Evolutionary conservation across 345 rosid genomes (phyloP).

Genomic region (Streptanthus diversifolius): DNA sequence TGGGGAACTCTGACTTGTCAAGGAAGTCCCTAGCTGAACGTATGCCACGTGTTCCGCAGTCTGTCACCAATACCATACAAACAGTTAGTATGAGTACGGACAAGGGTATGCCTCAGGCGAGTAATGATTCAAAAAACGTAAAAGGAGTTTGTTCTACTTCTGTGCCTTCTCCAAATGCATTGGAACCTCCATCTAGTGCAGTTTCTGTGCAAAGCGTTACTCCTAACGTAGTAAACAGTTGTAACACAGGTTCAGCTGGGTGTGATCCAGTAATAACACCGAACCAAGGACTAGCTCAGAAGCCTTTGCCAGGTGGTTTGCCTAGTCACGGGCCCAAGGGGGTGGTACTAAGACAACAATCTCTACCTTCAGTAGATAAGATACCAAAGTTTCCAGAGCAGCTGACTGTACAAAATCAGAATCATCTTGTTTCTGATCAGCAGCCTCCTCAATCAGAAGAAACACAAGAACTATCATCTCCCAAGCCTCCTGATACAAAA

Average conservation of each 20-base stretch:
- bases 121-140: conserved; percentile 44
- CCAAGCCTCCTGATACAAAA: conserved; percentile 57
- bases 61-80: conserved; percentile 40
- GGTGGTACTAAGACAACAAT: conserved; percentile 48
- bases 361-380: conserved; percentile 51
- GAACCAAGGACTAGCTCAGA: conserved; percentile 57
- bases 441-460: conserved; percentile 43
- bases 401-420: conserved; percentile 54
- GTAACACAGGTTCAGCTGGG: conserved; percentile 45
- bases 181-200: conserved; percentile 49
- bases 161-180: conserved; percentile 49
- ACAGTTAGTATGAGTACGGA: conserved; percentile 36
- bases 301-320: conserved; percentile 59
- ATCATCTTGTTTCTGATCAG: conserved; percentile 42
- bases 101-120: conserved; percentile 38
- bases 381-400: conserved; percentile 53
- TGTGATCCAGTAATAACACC: conserved; percentile 49
- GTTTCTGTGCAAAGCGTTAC: conserved; percentile 40
- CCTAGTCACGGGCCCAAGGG: conserved; percentile 43
- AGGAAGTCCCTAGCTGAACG: conserved; percentile 59
- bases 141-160: conserved; percentile 43
- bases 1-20: conserved; percentile 42
- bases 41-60: conserved; percentile 46
- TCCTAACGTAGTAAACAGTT: conserved; percentile 47
- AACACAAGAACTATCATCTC: conserved; percentile 54